Conservation (phyloP, 2,329 filamentous ascomycete species). For the Pseudogymnoascus sp. region DNA sequence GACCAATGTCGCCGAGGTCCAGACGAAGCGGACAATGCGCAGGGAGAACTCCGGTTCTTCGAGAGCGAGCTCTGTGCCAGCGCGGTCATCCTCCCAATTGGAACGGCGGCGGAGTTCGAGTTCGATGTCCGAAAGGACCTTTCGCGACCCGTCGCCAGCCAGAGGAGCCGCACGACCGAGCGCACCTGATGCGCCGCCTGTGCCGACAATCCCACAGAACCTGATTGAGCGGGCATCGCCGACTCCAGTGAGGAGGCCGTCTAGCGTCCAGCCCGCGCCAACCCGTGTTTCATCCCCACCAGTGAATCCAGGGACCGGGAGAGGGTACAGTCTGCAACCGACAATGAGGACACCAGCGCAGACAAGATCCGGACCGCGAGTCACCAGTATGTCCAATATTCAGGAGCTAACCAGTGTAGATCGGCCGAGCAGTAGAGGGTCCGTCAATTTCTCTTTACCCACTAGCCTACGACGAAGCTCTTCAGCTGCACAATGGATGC, state of each 20-base stretch:
- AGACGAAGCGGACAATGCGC: slow-evolving; percentile 77
- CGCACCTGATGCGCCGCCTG: slow-evolving; percentile 53
- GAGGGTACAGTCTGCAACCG: slow-evolving; percentile 25
- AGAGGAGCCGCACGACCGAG: slow-evolving; percentile 33
- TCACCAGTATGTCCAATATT: slow-evolving; percentile 23
- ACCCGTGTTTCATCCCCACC: slow-evolving; percentile 25
- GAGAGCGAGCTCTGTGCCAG: slow-evolving; percentile 39
- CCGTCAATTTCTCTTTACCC: slow-evolving; percentile 46
- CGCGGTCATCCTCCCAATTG: slow-evolving; percentile 37
- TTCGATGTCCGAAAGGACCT: slow-evolving; percentile 85
- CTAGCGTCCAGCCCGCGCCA: slow-evolving; percentile 32
- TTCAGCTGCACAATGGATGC: slow-evolving; percentile 23
- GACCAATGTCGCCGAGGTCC: slow-evolving; percentile 69
- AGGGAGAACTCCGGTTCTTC: slow-evolving; percentile 67
- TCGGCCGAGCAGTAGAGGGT: slow-evolving; percentile 33
- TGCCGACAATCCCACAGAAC: slow-evolving; percentile 61
- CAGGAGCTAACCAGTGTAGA: slow-evolving; percentile 35
- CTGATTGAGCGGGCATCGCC: slow-evolving; percentile 18
- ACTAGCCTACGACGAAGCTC: slow-evolving; percentile 28
- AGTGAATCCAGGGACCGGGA: slow-evolving; percentile 21
- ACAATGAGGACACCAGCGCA: slow-evolving; percentile 17
- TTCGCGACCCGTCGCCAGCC: slow-evolving; percentile 65
- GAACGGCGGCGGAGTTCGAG: slow-evolving; percentile 60
- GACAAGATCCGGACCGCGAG: slow-evolving; percentile 14
- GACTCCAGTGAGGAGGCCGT: slow-evolving; percentile 22